These are phyloP conservation scores for Fusarium coffeatum DNA, from an alignment of 2,329 filamentous ascomycete genomes.

Conservation along the genomic window DNA sequence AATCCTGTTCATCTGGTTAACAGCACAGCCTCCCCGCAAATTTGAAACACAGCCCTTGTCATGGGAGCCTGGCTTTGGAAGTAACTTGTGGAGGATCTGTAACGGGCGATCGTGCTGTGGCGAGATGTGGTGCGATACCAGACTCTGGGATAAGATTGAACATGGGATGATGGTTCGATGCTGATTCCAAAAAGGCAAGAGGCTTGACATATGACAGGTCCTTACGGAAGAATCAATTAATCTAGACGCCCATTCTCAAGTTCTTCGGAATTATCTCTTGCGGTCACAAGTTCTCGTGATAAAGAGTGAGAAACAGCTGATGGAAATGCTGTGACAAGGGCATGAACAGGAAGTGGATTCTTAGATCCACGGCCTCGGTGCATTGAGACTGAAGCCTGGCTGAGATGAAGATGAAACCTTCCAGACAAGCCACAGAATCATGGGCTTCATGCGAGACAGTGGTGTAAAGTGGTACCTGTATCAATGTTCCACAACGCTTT, in stretches of 20 bases:
- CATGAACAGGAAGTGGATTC: constrained; percentile 25
- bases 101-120: constrained; percentile 22
- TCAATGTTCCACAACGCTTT: constrained; percentile 9
- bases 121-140: constrained; percentile 43
- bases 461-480: constrained; percentile 25
- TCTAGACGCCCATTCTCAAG: constrained; percentile 3
- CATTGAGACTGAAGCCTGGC: constrained; percentile 28
- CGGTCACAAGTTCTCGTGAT: constrained; percentile 5
- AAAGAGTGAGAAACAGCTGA: constrained; percentile 9
- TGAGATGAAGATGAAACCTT: constrained; percentile 41
- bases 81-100: constrained; percentile 31
- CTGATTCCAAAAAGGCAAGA: constrained; percentile 21
- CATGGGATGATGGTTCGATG: constrained; percentile 44
- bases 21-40: constrained; percentile 16
- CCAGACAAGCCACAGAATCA: constrained; percentile 28
- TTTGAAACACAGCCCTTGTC: constrained; percentile 39
- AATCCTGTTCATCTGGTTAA: constrained; percentile 14
- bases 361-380: constrained; percentile 27
- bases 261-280: constrained; percentile 3
- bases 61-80: neutral
- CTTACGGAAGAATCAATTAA: constrained; percentile 8
- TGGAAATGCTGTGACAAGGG: constrained; percentile 1
- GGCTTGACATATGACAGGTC: neutral
- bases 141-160: constrained; percentile 28
- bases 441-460: constrained; percentile 28